phyloP scores from a whole-genome alignment of 129 eudicot genomes.

The Glebionis coronaria region DNA sequence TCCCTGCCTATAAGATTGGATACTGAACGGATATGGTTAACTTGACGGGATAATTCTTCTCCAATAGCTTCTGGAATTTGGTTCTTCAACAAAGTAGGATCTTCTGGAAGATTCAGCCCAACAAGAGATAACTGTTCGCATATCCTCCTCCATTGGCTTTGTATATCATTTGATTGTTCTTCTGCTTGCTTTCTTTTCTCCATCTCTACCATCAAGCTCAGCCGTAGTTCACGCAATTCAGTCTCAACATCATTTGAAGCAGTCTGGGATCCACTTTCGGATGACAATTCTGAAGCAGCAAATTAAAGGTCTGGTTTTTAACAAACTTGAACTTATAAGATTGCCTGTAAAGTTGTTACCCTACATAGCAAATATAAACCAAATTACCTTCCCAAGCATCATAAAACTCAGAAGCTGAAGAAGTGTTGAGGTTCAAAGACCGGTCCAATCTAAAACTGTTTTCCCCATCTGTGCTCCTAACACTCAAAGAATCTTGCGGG shows the following conservation, averaged over 20 bases:
- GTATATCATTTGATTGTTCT: slow-evolving; percentile 44
- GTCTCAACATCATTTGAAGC: slow-evolving; percentile 44
- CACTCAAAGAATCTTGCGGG: slow-evolving; percentile 62
- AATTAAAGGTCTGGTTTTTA: too few species aligned
- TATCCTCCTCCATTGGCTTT: slow-evolving; percentile 60
- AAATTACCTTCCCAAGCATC: slow-evolving; percentile 96
- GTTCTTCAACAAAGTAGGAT: slow-evolving; percentile 41
- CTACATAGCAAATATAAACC: slow-evolving; percentile 1
- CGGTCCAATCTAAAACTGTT: slow-evolving; percentile 41
- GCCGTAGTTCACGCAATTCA: slow-evolving; percentile 67
- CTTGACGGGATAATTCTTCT: slow-evolving; percentile 58
- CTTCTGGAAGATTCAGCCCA: slow-evolving; percentile 61
- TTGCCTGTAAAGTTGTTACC: neutral
- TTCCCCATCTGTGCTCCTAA: slow-evolving; percentile 53
- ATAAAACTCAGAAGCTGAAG: slow-evolving; percentile 77
- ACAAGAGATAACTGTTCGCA: slow-evolving; percentile 52
- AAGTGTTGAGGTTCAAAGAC: slow-evolving; percentile 35
- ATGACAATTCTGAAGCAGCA: slow-evolving; percentile 60
- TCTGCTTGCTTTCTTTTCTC: slow-evolving; percentile 90
- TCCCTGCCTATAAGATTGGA: slow-evolving; percentile 79
- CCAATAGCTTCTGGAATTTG: slow-evolving; percentile 40
- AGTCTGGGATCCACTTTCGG: slow-evolving; percentile 61
- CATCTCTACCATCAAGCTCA: slow-evolving; percentile 69
- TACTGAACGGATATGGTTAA: slow-evolving; percentile 62
- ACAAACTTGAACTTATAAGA: neutral